Evolutionary conservation across 2,329 filamentous ascomycete species (phyloP).

Genomic region (Myrmaecium sp.): DNA sequence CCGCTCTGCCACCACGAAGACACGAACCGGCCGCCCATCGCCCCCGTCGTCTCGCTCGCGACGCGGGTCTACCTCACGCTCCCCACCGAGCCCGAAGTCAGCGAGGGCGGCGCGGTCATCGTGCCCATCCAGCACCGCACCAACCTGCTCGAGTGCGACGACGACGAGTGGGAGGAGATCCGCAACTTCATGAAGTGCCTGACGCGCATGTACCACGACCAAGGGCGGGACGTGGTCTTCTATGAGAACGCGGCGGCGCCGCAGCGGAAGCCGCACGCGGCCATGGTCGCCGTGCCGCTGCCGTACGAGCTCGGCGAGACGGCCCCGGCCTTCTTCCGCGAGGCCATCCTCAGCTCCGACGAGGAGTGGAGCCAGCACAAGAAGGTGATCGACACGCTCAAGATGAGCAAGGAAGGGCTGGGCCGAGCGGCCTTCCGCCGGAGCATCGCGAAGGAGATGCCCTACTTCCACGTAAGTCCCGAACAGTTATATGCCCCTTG

Average conservation of each 20-base stretch:
- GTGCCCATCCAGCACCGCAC: constrained; percentile 73
- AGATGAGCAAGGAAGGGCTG: constrained; percentile 45
- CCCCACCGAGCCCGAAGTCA: constrained; percentile 76
- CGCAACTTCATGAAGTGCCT: constrained; percentile 98
- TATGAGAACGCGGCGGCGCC: constrained; percentile 91
- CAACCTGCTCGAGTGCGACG: constrained; percentile 93
- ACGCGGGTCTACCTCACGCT: constrained; percentile 80
- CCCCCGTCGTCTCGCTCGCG: constrained; percentile 70
- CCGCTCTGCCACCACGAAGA: constrained; percentile 90
- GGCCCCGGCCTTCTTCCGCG: constrained; percentile 85
- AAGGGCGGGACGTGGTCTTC: constrained; percentile 83
- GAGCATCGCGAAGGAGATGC: constrained; percentile 83
- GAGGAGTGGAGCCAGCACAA: constrained; percentile 93
- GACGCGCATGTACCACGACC: constrained; percentile 84
- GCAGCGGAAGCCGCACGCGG: constrained; percentile 63
- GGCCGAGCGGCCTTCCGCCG: constrained; percentile 71
- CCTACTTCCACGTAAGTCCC: constrained; percentile 89
- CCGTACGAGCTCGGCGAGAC: constrained; percentile 84
- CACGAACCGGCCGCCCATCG: constrained; percentile 52
- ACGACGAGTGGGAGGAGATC: constrained; percentile 98
- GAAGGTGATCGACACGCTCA: constrained; percentile 79
- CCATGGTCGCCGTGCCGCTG: constrained; percentile 71
- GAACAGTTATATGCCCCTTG: too few relatives aligned
- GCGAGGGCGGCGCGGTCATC: constrained; percentile 68
- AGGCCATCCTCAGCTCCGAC: constrained; percentile 75